These are phyloP conservation scores for Brasenia schreberi DNA, from an alignment of 164 flowering plant species.

Conservation along the genomic window DNA sequence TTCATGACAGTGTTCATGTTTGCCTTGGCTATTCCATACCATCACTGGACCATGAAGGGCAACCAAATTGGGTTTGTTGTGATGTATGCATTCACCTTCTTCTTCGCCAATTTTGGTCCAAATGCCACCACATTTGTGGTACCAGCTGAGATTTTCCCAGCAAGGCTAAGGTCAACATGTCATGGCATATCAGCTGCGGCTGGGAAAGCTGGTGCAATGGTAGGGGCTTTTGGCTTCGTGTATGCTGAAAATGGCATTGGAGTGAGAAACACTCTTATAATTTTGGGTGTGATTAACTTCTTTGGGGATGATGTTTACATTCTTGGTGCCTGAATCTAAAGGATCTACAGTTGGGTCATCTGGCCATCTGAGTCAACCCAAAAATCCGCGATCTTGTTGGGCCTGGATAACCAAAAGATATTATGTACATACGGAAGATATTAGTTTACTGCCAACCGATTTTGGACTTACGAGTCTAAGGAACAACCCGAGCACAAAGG, in stretches of 20 bases:
- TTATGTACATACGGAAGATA: no score
- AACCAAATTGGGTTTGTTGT: conserved; percentile 7
- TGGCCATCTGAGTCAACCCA: no score
- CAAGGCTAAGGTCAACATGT: conserved; percentile 7
- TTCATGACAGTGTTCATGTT: conserved; percentile 14
- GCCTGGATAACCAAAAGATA: no score
- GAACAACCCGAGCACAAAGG: no score
- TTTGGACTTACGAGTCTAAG: no score
- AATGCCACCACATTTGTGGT: conserved; percentile 12
- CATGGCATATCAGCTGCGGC: conserved; percentile 12
- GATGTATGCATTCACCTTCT: conserved; percentile 10
- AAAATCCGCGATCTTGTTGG: no score
- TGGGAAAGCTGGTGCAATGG: conserved; percentile 7
- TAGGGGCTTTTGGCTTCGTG: conserved; percentile 11
- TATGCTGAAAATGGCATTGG: no score
- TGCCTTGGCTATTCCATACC: conserved; percentile 8
- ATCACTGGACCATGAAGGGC: conserved; percentile 6
- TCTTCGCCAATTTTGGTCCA: conserved; percentile 15
- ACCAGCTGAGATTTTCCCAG: conserved; percentile 13
- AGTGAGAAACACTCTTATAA: conserved; percentile 3
- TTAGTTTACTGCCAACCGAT: no score
- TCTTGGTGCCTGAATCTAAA: conserved; percentile 10
- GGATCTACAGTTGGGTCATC: neutral
- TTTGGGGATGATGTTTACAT: no score
- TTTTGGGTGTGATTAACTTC: conserved; percentile 2